These are phyloP conservation scores for Prosopis cineraria DNA, from an alignment of 306 rosid species.

Conservation along the genomic window DNA sequence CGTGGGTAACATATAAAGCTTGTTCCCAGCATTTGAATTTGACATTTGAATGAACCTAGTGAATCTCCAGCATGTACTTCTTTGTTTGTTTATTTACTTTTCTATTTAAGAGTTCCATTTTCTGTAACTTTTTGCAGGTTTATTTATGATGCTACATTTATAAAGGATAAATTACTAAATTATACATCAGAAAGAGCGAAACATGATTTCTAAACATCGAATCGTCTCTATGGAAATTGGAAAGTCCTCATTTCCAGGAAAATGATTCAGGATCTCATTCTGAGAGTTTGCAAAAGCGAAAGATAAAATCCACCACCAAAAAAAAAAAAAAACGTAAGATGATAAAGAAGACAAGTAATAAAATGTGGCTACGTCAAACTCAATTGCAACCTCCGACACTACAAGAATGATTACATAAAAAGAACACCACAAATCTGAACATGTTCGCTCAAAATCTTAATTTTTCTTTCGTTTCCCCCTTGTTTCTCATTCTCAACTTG, in stretches of 20 bases:
- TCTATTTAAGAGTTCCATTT: background rate
- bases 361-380: background rate
- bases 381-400: background rate
- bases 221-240: background rate
- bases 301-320: background rate
- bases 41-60: background rate
- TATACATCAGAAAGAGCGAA: background rate
- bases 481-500: background rate
- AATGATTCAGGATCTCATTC: conserved; percentile 7
- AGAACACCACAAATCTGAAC: background rate
- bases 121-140: background rate
- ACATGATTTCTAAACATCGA: conserved; percentile 1
- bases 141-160: background rate
- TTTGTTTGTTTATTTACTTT: background rate
- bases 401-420: background rate
- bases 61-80: background rate
- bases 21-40: background rate
- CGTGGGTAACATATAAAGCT: conserved; percentile 6
- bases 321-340: background rate
- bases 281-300: background rate
- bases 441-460: background rate
- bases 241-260: conserved; percentile 25
- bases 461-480: too few relatives aligned
- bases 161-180: background rate
- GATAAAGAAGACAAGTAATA: background rate